Base-by-base conservation (phyloP, 176 grass and related monocot species). In the barley (Hordeum vulgare) region DNA sequence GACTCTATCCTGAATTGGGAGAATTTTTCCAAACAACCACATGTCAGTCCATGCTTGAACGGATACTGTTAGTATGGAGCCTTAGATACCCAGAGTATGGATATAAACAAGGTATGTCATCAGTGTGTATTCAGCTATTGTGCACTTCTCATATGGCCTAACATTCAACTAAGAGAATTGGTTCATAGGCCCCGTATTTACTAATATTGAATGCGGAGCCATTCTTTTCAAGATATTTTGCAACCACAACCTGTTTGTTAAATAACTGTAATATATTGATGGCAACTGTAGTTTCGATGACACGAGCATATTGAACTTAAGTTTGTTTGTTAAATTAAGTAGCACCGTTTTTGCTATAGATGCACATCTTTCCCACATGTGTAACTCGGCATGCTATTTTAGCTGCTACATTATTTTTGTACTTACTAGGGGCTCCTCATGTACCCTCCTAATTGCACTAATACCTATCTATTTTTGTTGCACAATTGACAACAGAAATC, bases 31-130 rank as follows among this genome's bases (percentile, higher is more conserved):
- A 94, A 76, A 95, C 91, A 81, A 73, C 71, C 17, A 78, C 87
- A 51, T 94, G 85, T 56, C 96, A 96, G 76, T 89, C 91, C 44
- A 96, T 96, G 89, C 89, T 99, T 82, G 94, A 91, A 76, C 93
- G 85, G 63, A 84, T 99, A 88, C 86, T 99, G 64, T 69, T 99
- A 25, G 88, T 94, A 53, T 99, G 96, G 96, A 96, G 96, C 81
- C 96, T 99, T 78, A 94, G 81, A 66, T 89, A 99, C 89, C 88
- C 96, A 85, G 88, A 99, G 79, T 94, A 86, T 89, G 96, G 96
- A 71, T 99, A 94, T 75, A 88, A 90, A 77, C 93, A 99, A 96
- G 96, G 96, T 85, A 90, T 87, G 34, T 47, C 27, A 49, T 74
- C 72, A 18, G 29, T 70, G 34, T 31, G 1, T 87, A 15, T 83